Evolutionary conservation across 768 basidiomycete genomes (phyloP).

Genomic region (Hysterangium stoloniferum): DNA sequence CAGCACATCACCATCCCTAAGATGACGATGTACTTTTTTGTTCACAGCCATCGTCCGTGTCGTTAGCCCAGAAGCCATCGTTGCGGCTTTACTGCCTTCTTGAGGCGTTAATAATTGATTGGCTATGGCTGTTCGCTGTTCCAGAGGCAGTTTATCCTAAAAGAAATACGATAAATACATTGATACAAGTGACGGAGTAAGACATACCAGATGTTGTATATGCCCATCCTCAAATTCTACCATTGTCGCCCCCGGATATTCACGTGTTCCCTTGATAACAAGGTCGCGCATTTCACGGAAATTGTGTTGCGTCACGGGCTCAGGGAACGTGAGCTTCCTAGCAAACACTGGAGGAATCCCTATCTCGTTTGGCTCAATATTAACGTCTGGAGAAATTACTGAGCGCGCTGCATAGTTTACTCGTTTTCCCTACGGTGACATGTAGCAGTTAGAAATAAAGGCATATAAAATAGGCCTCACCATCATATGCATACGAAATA

Average conservation of each 20-base stretch:
- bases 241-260: slow-evolving; percentile 88
- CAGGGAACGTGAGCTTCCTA: slow-evolving; percentile 92
- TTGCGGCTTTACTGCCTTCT: slow-evolving; percentile 44
- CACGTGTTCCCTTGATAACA: slow-evolving; percentile 84
- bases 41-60: slow-evolving; percentile 78
- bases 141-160: slow-evolving; percentile 78
- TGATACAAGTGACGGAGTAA: not conserved
- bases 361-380: slow-evolving; percentile 98
- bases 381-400: slow-evolving; percentile 99
- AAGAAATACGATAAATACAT: too few species aligned
- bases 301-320: slow-evolving; percentile 90
- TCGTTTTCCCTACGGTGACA: slow-evolving; percentile 75
- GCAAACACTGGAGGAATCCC: slow-evolving; percentile 98
- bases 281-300: slow-evolving; percentile 80
- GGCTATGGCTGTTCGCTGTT: slow-evolving; percentile 91
- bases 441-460: slow-evolving; percentile 3
- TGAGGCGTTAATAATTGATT: slow-evolving; percentile 91
- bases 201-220: slow-evolving; percentile 68
- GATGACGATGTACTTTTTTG: slow-evolving; percentile 96
- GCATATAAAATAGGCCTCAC: slow-evolving; percentile 33
- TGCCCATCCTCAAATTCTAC: slow-evolving; percentile 95
- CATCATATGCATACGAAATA: slow-evolving; percentile 99
- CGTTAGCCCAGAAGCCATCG: slow-evolving; percentile 47
- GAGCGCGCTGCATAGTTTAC: slow-evolving; percentile 99
- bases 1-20: slow-evolving; percentile 89